Evolutionary conservation across 2,329 filamentous ascomycete species (phyloP).

Genomic region (Mollisiaceae sp.): DNA sequence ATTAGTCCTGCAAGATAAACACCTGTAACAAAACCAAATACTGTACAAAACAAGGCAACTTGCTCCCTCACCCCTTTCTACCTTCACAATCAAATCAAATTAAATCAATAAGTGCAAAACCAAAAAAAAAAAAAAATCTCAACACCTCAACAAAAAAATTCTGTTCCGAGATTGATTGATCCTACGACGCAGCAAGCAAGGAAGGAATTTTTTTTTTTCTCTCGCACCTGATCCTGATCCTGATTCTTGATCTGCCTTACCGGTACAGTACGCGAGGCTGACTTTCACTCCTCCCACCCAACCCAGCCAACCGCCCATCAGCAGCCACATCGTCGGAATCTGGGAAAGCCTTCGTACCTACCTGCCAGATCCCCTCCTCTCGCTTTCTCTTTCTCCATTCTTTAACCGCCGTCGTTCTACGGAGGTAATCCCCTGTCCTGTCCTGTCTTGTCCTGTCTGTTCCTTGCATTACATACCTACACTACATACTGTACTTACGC

Average conservation of each 20-base stretch:
- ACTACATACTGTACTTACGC: no score
- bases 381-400: no score
- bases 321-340: neutral
- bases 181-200: neutral
- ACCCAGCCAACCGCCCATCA: no score
- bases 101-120: neutral
- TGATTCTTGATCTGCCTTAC: neutral
- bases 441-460: no score
- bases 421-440: no score
- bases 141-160: neutral
- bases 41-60: neutral
- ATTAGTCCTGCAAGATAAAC: neutral
- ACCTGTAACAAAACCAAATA: no score
- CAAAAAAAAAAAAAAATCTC: neutral
- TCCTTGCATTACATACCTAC: no score
- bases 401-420: neutral
- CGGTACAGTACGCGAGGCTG: neutral
- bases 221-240: no score
- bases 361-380: neutral
- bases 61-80: neutral
- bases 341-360: no score
- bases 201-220: neutral
- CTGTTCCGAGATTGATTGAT: neutral
- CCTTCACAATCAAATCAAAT: no score
- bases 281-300: neutral